Percentiles rank a stretch among this genome's conserved stretches.
These are phyloP conservation scores for Cordyceps fumosorosea DNA, from an alignment of 2,329 filamentous ascomycete species.

Conservation along the genomic window DNA sequence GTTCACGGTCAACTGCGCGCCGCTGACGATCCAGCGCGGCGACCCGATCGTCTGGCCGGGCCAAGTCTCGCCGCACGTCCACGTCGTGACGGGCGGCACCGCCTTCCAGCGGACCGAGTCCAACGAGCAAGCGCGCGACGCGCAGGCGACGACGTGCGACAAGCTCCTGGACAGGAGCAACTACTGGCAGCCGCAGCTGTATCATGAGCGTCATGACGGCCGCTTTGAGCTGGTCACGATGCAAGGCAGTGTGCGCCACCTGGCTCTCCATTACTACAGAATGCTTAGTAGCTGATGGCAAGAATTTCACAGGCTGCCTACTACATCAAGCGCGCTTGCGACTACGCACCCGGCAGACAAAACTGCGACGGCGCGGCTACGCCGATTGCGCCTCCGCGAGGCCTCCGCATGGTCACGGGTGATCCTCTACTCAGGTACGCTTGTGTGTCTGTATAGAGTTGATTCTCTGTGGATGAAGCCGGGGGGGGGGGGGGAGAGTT, in stretches of 20 bases:
- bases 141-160: constrained; percentile 58
- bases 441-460: no score
- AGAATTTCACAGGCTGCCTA: constrained; percentile 20
- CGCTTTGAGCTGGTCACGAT: constrained; percentile 39
- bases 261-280: constrained; percentile 4
- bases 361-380: constrained; percentile 17
- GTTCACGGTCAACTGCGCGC: constrained; percentile 23
- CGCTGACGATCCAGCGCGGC: constrained; percentile 35
- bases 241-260: constrained; percentile 20
- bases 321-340: constrained; percentile 22
- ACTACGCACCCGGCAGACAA: constrained; percentile 20
- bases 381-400: constrained; percentile 51
- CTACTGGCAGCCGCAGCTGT: constrained; percentile 61
- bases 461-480: no score
- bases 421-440: constrained; percentile 41
- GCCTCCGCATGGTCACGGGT: constrained; percentile 61
- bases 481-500: no score
- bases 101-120: constrained; percentile 50
- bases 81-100: constrained; percentile 57
- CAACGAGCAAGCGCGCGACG: constrained; percentile 43
- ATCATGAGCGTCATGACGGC: constrained; percentile 45
- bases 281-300: background rate
- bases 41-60: constrained; percentile 56
- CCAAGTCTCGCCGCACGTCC: constrained; percentile 46
- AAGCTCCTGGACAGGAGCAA: constrained; percentile 56